Evolutionary conservation across 1,284 basidiomycete species (phyloP).

Genomic region (Cerioporus squamosus): DNA sequence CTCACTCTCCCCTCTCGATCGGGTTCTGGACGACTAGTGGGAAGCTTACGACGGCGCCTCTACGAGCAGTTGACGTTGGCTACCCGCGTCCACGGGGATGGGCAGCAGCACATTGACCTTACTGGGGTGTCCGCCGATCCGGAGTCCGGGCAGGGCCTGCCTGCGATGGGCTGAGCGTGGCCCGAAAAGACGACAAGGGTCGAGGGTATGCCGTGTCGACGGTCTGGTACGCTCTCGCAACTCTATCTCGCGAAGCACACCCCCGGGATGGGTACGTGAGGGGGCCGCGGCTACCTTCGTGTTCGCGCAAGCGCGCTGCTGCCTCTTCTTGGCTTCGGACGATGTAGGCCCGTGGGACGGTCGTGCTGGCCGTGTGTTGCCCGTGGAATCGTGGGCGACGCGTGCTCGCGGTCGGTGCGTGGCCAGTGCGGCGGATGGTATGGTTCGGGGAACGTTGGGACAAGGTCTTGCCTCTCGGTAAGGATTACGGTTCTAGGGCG

Average conservation of each 20-base stretch:
- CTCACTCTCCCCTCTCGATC: too few relatives aligned
- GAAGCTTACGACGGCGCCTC: not conserved
- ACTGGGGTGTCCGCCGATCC: constrained; percentile 3
- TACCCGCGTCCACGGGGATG: not conserved
- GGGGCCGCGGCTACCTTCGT: constrained; percentile 12
- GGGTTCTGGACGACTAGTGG: not conserved
- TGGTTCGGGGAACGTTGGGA: too few relatives aligned
- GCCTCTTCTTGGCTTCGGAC: not conserved
- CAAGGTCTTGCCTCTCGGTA: too few relatives aligned
- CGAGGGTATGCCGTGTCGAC: not conserved
- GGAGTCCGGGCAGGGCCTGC: constrained; percentile 3
- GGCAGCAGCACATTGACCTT: not conserved
- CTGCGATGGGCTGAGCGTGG: not conserved
- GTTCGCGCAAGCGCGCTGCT: constrained; percentile 11
- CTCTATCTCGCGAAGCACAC: constrained; percentile 20
- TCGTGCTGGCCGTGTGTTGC: not conserved
- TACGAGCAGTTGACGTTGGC: not conserved
- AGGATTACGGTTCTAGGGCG: too few relatives aligned
- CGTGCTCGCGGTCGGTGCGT: not conserved
- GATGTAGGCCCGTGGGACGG: constrained; percentile 3
- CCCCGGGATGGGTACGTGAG: not conserved
- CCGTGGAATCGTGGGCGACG: not conserved
- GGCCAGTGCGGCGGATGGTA: too few relatives aligned
- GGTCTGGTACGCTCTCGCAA: constrained; percentile 7
- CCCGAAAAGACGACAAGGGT: not conserved